Conservation (phyloP, 2,329 filamentous ascomycete species). For the Botrytis cinerea region DNA sequence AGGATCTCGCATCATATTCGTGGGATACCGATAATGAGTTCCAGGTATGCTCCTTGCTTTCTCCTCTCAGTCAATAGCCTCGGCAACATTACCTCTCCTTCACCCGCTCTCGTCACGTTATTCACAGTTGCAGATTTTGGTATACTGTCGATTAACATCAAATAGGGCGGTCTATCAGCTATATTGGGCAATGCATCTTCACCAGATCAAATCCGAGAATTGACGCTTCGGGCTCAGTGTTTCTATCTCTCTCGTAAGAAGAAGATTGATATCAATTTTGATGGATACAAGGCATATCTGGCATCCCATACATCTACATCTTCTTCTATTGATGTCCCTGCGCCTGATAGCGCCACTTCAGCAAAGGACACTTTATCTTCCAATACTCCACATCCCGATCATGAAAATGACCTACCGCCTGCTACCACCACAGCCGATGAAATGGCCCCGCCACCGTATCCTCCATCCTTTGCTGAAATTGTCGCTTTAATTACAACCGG, state of each 20-base stretch:
- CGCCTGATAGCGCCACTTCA: conserved; percentile 7
- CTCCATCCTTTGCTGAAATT: conserved; percentile 80
- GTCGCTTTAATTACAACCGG: conserved; percentile 82
- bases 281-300: conserved; percentile 67
- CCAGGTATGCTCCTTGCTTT: conserved; percentile 49
- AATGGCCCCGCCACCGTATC: conserved; percentile 70
- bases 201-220: conserved; percentile 54
- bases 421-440: conserved; percentile 12
- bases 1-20: conserved; percentile 64
- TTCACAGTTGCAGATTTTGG: background rate
- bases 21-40: conserved; percentile 71
- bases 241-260: conserved; percentile 62
- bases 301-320: conserved; percentile 23
- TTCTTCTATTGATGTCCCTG: conserved; percentile 24
- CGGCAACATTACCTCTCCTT: conserved; percentile 21
- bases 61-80: conserved; percentile 27
- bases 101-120: too few relatives aligned
- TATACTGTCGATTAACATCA: conserved; percentile 6
- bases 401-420: conserved; percentile 24
- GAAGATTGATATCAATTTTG: conserved; percentile 61
- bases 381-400: conserved; percentile 9
- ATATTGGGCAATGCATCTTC: conserved; percentile 61
- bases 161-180: conserved; percentile 59
- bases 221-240: conserved; percentile 67
- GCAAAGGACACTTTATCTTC: background rate